A percentile compares a stretch with the other conserved stretches of the same genome.
Conservation (phyloP, 805 yeast species). For the Middelhovenomyces tepae region DNA sequence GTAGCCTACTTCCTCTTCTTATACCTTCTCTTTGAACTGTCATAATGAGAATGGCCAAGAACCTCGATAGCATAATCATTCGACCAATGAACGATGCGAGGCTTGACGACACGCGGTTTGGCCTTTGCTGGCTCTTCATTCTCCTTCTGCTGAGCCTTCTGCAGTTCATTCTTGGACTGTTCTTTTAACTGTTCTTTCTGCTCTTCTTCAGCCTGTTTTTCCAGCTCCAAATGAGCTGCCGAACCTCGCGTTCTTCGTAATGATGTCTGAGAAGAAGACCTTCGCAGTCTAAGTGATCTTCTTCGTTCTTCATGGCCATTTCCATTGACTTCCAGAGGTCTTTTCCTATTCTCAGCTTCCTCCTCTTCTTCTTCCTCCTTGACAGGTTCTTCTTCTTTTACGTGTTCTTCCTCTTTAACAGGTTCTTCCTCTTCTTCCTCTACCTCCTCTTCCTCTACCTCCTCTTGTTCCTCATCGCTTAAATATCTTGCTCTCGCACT, state of each 20-base stretch:
- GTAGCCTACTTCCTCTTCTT: constrained; percentile 16
- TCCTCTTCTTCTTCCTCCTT: neutral
- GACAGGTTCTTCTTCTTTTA: constrained; percentile 5
- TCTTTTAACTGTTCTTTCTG: constrained; percentile 4
- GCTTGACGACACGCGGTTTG: constrained; percentile 3
- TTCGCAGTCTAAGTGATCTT: too few species aligned
- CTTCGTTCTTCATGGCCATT: too few species aligned
- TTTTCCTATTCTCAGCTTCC: constrained; percentile 2
- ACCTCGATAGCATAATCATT: constrained; percentile 16
- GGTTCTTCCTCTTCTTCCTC: constrained; percentile 6
- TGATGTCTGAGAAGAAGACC: too few species aligned
- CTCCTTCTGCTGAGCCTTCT: too few species aligned
- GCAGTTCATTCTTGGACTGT: constrained; percentile 12
- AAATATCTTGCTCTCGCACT: constrained; percentile 16
- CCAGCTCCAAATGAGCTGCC: too few species aligned
- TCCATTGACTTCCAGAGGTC: too few species aligned
- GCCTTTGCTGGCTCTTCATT: constrained; percentile 8
- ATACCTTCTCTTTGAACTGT: constrained; percentile 16
- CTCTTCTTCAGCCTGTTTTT: constrained; percentile 2
- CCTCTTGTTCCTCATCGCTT: constrained; percentile 14
- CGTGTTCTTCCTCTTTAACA: constrained; percentile 6
- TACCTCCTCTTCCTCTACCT: constrained; percentile 6
- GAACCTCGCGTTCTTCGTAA: too few species aligned
- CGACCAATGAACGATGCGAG: too few species aligned
- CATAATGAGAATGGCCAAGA: constrained; percentile 25